phyloP scores from a whole-genome alignment of 2,329 filamentous ascomycete species.

The Aspergillus oerlinghausenensis region DNA sequence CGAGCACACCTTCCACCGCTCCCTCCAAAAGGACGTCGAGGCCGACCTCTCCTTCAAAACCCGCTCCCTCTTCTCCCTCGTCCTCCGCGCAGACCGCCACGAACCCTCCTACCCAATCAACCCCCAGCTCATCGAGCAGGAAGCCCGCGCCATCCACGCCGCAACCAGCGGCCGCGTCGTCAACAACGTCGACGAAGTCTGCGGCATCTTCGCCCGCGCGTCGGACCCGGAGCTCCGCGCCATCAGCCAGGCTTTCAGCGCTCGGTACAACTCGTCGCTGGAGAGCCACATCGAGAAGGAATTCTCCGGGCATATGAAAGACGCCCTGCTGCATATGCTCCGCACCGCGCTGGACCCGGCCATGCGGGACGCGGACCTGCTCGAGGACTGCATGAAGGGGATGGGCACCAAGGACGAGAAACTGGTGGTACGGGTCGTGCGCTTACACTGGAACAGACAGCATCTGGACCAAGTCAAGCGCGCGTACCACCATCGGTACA shows the following conservation, averaged over 20 bases:
- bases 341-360: slow-evolving; percentile 72
- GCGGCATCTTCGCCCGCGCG: slow-evolving; percentile 68
- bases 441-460: slow-evolving; percentile 75
- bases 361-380: slow-evolving; percentile 71
- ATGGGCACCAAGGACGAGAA: slow-evolving; percentile 80
- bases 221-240: slow-evolving; percentile 82
- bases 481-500: slow-evolving; percentile 69
- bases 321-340: slow-evolving; percentile 77
- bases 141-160: slow-evolving; percentile 71
- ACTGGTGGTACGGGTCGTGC: slow-evolving; percentile 71
- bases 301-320: slow-evolving; percentile 89
- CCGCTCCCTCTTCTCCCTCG: slow-evolving; percentile 76
- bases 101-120: slow-evolving; percentile 74
- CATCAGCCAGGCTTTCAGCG: slow-evolving; percentile 69
- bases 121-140: slow-evolving; percentile 67
- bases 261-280: slow-evolving; percentile 65
- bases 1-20: slow-evolving; percentile 59
- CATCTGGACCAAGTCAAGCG: slow-evolving; percentile 72
- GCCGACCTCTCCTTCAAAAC: slow-evolving; percentile 83
- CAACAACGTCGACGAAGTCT: slow-evolving; percentile 51
- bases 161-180: slow-evolving; percentile 67
- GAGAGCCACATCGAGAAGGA: slow-evolving; percentile 72
- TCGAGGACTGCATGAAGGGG: slow-evolving; percentile 87
- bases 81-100: slow-evolving; percentile 66
- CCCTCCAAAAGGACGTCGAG: slow-evolving; percentile 68